Evolutionary conservation across 2,329 filamentous ascomycete species (phyloP), one percentile per base, ranked within the genome.

Genomic region (Colletotrichum sp.): DNA sequence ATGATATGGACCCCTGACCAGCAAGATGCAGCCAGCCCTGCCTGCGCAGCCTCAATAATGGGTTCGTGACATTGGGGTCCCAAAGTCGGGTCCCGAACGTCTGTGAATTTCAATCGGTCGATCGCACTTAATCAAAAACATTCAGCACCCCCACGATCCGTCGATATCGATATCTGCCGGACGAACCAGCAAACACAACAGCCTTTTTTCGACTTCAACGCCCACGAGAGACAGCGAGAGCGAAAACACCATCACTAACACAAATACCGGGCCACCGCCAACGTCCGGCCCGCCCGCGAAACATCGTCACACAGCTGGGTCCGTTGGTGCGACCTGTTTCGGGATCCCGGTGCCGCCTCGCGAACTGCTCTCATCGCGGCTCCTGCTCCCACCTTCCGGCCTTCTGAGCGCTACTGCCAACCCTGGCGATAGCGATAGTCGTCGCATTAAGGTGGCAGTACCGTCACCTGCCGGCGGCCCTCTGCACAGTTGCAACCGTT

Each of bases 251-350:
- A 43, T 39, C 39, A 12, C 28, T 6, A 26, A 24, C 30, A n/a
- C 28, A 18, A 26, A 30, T 26, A 21, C 24, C 10, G 43, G 43
- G 43, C 16, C 36, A 36, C 43, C 12, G 24, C 30, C 60, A 14
- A 0, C 13, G 60, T 36, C 61, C 32, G n/a, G 32, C 59, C 26
- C 30, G 55, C 43, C 32, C 64, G 57, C 63, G 70, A 75, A 68
- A 75, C 73, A 39, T 59, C 18, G 7, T 59, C 32, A 34, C 14
- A 63, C 18, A 61, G 67, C 69, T 68, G 73, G 57, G 18, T 24
- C 69, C 26, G 48, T 21, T 73, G 57, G 69, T 68, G 64, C 64
- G 64, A 59, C 73, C 34, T 61, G 73, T 75, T 75, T 68, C 65
- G 73, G 32, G 64, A 73, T n/a, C 73, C 61, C 14, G 13, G 73